Conservation (phyloP, 1,284 basidiomycete species). For the Naganishia albida region DNA sequence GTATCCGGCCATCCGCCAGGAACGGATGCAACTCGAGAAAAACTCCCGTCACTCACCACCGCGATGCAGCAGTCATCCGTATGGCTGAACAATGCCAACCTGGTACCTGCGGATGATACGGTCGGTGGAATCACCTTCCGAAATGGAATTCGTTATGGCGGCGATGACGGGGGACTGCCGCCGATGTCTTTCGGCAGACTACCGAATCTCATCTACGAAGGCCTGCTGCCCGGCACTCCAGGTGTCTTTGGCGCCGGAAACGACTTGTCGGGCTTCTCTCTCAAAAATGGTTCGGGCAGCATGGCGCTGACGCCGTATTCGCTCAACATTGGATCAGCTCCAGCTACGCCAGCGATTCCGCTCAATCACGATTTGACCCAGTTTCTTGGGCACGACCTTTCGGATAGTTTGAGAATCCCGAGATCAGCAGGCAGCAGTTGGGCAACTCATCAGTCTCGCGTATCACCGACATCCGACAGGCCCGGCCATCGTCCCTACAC, state of each 20-base stretch:
- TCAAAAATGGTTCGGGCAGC: constrained; percentile 20
- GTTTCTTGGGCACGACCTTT: not conserved
- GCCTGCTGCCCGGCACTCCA: constrained; percentile 21
- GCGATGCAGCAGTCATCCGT: constrained; percentile 31
- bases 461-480: too few relatives aligned
- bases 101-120: constrained; percentile 9
- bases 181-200: constrained; percentile 30
- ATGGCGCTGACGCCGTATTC: constrained; percentile 9
- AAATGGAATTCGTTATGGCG: constrained; percentile 34
- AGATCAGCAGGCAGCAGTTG: not conserved
- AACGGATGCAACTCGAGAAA: not conserved
- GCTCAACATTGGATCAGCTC: not conserved
- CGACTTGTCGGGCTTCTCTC: constrained; percentile 25
- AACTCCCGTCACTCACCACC: constrained; percentile 24
- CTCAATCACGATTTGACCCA: constrained; percentile 5
- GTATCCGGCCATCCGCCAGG: not conserved
- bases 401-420: not conserved
- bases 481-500: not conserved
- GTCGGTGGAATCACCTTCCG: constrained; percentile 28
- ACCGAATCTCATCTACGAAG: constrained; percentile 28
- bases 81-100: constrained; percentile 27
- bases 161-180: constrained; percentile 31
- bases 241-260: constrained; percentile 1
- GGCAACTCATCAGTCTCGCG: not conserved
- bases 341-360: not conserved